Percentiles rank a stretch among this genome's conserved stretches.
phyloP scores from a whole-genome alignment of 2,329 filamentous ascomycete genomes.

The Colletotrichum sp. region DNA sequence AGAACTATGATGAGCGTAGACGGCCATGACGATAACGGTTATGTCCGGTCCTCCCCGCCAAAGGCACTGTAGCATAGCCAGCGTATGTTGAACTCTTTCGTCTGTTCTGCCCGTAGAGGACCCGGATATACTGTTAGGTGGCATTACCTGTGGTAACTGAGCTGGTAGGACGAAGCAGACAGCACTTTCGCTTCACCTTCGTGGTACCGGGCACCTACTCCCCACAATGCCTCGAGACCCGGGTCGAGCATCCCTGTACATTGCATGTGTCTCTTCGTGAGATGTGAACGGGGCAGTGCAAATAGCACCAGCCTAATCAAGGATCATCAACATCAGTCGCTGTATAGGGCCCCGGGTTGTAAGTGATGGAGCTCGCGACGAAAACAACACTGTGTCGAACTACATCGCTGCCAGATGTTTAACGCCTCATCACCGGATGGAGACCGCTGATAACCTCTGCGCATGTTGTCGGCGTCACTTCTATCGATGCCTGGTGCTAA shows the following conservation, averaged over 20 bases:
- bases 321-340: not conserved
- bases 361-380: not conserved
- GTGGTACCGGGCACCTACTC: not conserved
- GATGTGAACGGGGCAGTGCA: not conserved
- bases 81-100: not conserved
- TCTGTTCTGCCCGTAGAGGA: not conserved
- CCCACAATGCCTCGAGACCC: not conserved
- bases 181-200: not conserved
- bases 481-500: not conserved
- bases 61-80: not conserved
- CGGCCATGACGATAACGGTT: not conserved
- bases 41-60: not conserved
- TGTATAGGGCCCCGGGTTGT: not conserved
- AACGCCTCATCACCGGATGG: not conserved
- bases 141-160: not conserved
- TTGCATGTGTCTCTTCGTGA: not conserved
- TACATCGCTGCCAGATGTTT: not conserved
- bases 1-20: not conserved
- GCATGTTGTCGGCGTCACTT: not conserved
- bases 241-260: not conserved
- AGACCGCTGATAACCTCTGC: not conserved
- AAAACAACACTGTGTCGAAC: not conserved
- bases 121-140: not conserved
- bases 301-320: not conserved
- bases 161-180: not conserved